These are phyloP conservation scores for Phaffia tasmanica DNA, from an alignment of 768 basidiomycete species.

Conservation along the genomic window DNA sequence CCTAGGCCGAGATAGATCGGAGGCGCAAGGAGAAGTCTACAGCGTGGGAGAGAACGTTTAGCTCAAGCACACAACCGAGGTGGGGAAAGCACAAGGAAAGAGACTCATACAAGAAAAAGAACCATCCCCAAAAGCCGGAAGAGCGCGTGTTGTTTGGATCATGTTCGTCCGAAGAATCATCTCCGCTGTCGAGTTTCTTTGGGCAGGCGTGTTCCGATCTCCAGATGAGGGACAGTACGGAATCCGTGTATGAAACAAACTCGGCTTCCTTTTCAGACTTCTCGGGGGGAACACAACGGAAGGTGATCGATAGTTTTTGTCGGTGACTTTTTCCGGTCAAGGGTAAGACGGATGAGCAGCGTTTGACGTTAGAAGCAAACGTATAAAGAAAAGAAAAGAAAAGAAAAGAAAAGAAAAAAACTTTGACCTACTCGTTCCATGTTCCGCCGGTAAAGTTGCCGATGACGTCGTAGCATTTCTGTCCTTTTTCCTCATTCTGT, in stretches of 20 bases:
- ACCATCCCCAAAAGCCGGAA: conserved; percentile 34
- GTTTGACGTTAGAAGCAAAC: conserved; percentile 1
- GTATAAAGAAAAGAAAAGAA: background rate
- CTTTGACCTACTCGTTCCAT: conserved; percentile 35
- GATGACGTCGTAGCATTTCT: conserved; percentile 32
- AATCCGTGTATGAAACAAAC: conserved; percentile 33
- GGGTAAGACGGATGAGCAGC: background rate
- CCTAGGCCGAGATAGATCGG: conserved; percentile 30
- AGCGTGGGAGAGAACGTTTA: background rate
- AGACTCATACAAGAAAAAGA: conserved; percentile 31
- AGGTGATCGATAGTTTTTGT: conserved; percentile 35
- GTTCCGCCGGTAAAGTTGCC: conserved; percentile 31
- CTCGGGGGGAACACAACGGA: conserved; percentile 31
- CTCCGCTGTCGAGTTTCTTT: background rate
- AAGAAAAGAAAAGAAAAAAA: background rate
- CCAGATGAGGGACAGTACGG: conserved; percentile 34
- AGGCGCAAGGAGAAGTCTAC: conserved; percentile 15
- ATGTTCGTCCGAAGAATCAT: background rate
- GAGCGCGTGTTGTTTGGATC: conserved; percentile 12
- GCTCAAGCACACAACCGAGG: background rate
- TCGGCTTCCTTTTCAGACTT: conserved; percentile 27
- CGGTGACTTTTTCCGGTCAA: conserved; percentile 9
- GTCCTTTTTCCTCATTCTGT: conserved; percentile 27
- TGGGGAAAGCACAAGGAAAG: background rate
- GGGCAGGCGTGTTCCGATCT: conserved; percentile 36